Base-by-base conservation (phyloP, 208 protist species). In the Vickermania ingenoplastis region DNA sequence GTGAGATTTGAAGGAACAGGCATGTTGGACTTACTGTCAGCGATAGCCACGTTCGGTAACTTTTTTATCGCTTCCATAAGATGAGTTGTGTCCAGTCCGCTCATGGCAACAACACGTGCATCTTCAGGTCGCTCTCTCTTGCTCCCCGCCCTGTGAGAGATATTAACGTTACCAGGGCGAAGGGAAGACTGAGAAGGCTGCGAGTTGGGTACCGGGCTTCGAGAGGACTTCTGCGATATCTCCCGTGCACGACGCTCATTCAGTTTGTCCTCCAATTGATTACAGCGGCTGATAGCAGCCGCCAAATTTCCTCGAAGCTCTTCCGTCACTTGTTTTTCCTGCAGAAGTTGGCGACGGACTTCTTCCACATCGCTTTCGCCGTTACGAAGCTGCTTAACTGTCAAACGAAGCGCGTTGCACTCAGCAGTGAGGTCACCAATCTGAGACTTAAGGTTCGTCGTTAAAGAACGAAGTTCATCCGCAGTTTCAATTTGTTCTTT, bases 1-100 rank as follows among this genome's bases (percentile, higher is more conserved):
- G 89, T 95, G 31, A 95, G 61, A 56, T 91, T 88, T 0, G 85
- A 79, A 13, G 89, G 83, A 1, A 95, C 79, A 0, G 85, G 83
- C 62, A 75, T 64, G 75, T 95, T 92, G 11, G 85, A 88, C 50
- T 75, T 67, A 65, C 83, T 90, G 67, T 87, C 81, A n/a, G 80
- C 89, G 45, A 91, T 73, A 3, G 77, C 82, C 14, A 85, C 81
- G 45, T 86, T 76, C 5, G 83, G 85, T 21, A 95, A 58, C 62
- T 86, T 67, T 59, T 85, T 80, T 36, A 92, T 75, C 17, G 74
- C 59, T 2, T 59, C 36, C 2, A 91, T 30, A 3, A 95, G 49
- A 0, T 81, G 71, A 31, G 75, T 78, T 21, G 73, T 73, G 50
- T 92, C 79, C 53, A 95, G 91, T n/a, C 89, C 85, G 56, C 79